phyloP scores from a whole-genome alignment of 345 rosid species.

The Melaleuca quinquenervia region DNA sequence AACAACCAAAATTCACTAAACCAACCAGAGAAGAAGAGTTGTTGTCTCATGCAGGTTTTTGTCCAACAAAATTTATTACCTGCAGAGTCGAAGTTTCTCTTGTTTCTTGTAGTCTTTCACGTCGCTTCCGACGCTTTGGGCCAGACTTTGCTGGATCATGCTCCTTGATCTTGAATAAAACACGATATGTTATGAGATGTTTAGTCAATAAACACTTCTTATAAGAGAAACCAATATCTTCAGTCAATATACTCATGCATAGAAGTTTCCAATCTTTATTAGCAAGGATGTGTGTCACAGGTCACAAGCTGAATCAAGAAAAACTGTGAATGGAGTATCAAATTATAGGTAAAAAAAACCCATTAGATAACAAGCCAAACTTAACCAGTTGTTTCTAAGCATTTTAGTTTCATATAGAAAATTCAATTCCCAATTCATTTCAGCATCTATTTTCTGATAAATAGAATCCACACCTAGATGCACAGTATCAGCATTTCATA shows the following conservation, averaged over 20 bases:
- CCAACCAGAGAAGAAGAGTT: background rate
- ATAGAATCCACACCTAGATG: background rate
- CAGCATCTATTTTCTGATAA: background rate
- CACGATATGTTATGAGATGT: background rate
- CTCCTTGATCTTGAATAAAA: constrained; percentile 45
- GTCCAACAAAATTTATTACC: constrained; percentile 19
- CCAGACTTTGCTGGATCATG: constrained; percentile 24
- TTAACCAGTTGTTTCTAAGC: background rate
- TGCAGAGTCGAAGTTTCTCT: constrained; percentile 39
- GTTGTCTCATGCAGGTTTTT: background rate
- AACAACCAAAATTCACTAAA: background rate
- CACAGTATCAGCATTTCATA: background rate
- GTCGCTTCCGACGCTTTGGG: constrained; percentile 59
- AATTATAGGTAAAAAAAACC: background rate
- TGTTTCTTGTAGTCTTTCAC: constrained; percentile 40
- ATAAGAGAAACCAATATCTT: background rate
- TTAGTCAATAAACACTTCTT: background rate
- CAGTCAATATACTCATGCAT: background rate
- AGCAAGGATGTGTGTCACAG: background rate
- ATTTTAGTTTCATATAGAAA: background rate
- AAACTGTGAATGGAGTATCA: background rate
- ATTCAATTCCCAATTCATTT: background rate
- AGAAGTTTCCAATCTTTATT: background rate
- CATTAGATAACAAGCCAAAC: background rate
- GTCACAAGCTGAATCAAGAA: background rate